Evolutionary conservation across 2,329 filamentous ascomycete species (phyloP), one percentile per base, ranked within the genome.

Genomic region (Penicillium carneum): DNA sequence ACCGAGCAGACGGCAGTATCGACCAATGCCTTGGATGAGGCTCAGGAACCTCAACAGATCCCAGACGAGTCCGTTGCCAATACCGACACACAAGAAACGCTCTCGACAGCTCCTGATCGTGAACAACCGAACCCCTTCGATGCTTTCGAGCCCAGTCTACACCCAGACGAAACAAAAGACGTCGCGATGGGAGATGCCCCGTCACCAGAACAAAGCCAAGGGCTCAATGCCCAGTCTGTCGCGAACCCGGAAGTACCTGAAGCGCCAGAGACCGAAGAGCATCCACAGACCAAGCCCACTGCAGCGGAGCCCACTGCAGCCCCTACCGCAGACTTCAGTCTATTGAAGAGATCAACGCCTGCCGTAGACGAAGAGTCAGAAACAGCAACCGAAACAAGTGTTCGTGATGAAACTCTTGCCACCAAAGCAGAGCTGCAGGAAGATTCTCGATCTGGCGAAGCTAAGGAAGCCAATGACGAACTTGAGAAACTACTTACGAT

Each of bases 151-250:
- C 4, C 48, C 8, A 23, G 29, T 18, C 14, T 26, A 16, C 31
- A n/a, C 18, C 1, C 31, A 6, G 14, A 26, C 7, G 59, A 62
- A 43, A n/a, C 51, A 29, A 62, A 64, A 43, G 61, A 65, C 42
- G 6, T 57, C 6, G 56, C 62, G 23, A 59, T 63, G 54, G 47
- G 20, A 23, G 62, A 62, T 10, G 50, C 54, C 6, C 33, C 52
- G 1, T 33, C 33, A 12, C 20, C 38, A 14, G 57, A 51, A 45
- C 55, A 61, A 33, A 41, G 54, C 34, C n/a, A 26, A 43, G 23
- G 6, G 39, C 23, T 16, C 45, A 39, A 52, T 23, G 2, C n/a
- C n/a, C 23, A 55, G 10, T 41, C 47, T 34, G 36, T 42, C 12
- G 46, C 59, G 23, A 31, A 52, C 48, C 18, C 36, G 45, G 54